Conservation (phyloP, 331 rosid species). For the Saraca asoca region DNA sequence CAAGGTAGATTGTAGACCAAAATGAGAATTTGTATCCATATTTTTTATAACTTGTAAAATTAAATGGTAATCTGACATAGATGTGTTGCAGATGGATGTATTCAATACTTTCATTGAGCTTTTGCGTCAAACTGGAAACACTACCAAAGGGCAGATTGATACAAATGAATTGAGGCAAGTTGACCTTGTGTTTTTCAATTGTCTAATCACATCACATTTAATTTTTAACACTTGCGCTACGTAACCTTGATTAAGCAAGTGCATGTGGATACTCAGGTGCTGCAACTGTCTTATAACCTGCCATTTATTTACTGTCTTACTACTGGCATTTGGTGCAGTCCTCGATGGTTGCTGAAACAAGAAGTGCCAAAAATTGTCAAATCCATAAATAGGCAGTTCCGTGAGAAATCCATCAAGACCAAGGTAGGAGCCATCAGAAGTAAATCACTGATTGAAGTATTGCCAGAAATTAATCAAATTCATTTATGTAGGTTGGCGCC, state of each 20-base stretch:
- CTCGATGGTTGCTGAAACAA: slow-evolving; percentile 96
- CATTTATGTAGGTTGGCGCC: slow-evolving; percentile 84
- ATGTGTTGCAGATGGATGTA: slow-evolving; percentile 85
- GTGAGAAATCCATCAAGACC: slow-evolving; percentile 97
- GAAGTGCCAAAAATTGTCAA: slow-evolving; percentile 89
- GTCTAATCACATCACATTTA: slow-evolving; percentile 9
- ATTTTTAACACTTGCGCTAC: too few species aligned
- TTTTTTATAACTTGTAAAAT: background rate
- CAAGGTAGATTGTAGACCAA: slow-evolving; percentile 57
- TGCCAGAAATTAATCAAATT: slow-evolving; percentile 26
- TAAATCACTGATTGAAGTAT: slow-evolving; percentile 28
- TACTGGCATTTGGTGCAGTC: slow-evolving; percentile 63
- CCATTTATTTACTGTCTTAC: slow-evolving; percentile 32
- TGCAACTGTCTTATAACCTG: slow-evolving; percentile 14
- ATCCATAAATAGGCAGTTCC: slow-evolving; percentile 91
- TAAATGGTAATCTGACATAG: slow-evolving; percentile 40
- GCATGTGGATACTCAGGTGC: slow-evolving; percentile 9
- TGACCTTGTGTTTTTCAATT: slow-evolving; percentile 19
- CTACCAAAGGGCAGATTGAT: slow-evolving; percentile 90
- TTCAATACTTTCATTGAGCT: slow-evolving; percentile 93
- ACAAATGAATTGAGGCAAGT: slow-evolving; percentile 80
- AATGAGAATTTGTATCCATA: background rate
- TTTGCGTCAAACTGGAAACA: slow-evolving; percentile 97
- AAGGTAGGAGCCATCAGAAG: slow-evolving; percentile 57
- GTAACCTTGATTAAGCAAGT: background rate